Evolutionary conservation across 2,329 filamentous ascomycete genomes (phyloP), one percentile per base, ranked within the genome.

Genomic region (Fusarium paranaense): DNA sequence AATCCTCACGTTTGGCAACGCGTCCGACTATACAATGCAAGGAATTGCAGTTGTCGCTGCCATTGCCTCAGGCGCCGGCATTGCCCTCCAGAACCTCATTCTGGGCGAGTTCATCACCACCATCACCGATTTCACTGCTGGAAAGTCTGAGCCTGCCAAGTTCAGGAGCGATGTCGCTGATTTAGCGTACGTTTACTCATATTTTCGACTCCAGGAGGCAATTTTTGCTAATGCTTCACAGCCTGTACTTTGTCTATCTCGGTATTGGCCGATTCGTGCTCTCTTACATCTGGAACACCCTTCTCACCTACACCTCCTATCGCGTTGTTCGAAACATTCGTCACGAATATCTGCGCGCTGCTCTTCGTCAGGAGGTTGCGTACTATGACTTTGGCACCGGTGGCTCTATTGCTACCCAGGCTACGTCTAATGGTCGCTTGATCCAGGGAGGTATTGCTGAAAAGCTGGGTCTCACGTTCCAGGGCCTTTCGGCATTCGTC

Each of bases 211-310:
- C 3, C 1, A 16, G 42, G 32, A 4, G 11, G 13, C 16, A 82
- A 83, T 5, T 87, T 50, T 73, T 69, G 14, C 69, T 77, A 25
- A 74, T 32, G 8, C 11, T 27, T 4, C 16, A 22, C 27, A 87
- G 86, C 0, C 80, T 91, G 7, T 90, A 87, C 77, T 90, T 91
- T 73, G 83, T 91, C 30, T 91, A 90, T 70, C 82, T 91, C 14
- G 90, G 90, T 73, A 81, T 90, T 60, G 89, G 80, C 0, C 86
- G 88, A 52, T 88, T 90, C 67, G 76, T 81, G 25, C 79, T 89
- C 18, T 83, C 86, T 14, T 91, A 90, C 70, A 76, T 84, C 20
- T 84, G 85, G 78, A 83, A 83, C 56, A 76, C 81, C 4, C 80
- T 83, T 58, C 78, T 89, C 22, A 89, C 86, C 4, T 86, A 89